Base-by-base conservation (phyloP, 805 yeast genomes). In the Yarrowia alimentaria region DNA sequence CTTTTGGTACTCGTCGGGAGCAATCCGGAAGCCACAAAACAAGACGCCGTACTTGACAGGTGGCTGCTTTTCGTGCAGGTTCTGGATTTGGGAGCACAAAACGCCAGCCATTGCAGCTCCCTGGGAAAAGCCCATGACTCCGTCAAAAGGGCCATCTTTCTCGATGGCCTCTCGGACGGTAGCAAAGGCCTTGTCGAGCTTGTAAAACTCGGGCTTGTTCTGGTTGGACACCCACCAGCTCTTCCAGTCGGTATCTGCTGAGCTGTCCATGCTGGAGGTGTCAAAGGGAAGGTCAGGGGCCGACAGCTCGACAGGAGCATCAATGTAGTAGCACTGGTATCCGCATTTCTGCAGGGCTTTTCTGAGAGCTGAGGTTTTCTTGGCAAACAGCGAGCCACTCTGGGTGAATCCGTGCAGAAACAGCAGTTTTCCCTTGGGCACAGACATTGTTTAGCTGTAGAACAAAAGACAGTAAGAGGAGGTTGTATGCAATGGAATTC, bases 391-490 rank as follows among this genome's bases (percentile, higher is more conserved):
- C 32, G 83, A 75, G 6, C 91, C 91, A 55, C 81, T 83, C 71
- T 91, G 96, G 11, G 66, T 79, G 66, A 81, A 89, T 0, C 99
- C 98, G 58, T 91, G 99, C 21, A 93, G 70, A 66, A 93, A 91
- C n/a, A 91, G 71, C 20, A 91, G 73, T 58, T 80, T 81, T 26
- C 53, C 50, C 37, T 40, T 40, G 18, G 33, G 25, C 6, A 33
- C 47, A 6, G 47, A 37, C 45, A 37, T 37, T 16, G 13, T 37
- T 14, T 26, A 22, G 25, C 10, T 22, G 25, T n/a, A n/a, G n/a
- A n/a, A n/a, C n/a, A n/a, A n/a, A n/a, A n/a, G n/a, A n/a, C n/a
- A n/a, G n/a, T n/a, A n/a, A n/a, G n/a, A n/a, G 13, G 13, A 22
- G 14, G 29, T 22, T 22, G 11, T 13, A 29, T 22, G 42, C 28